Evolutionary conservation across 768 basidiomycete genomes (phyloP), one percentile per base, ranked within the genome.

Genomic region (Lactarius evosmus): DNA sequence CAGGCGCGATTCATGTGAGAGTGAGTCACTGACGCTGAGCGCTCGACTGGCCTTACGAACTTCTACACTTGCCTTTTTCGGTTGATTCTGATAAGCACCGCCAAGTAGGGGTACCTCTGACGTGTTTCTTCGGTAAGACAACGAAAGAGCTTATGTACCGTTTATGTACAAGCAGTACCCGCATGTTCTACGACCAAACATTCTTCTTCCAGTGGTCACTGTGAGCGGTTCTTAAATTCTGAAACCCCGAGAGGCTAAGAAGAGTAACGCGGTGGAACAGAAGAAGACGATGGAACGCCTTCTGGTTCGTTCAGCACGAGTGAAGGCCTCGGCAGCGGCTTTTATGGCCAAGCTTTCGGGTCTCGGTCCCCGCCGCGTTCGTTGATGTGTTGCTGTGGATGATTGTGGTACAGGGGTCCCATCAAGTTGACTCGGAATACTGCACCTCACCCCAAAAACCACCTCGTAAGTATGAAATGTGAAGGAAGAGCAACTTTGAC

Each of bases 161-260:
- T 32, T 65, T 65, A 65, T 61, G 64, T 65, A 65, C 59, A 51
- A 55, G 34, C 40, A 8, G 22, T 46, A 27, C 33, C 38, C 14
- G n/a, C 14, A 29, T 29, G 41, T 44, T 44, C 33, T 46, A n/a
- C 25, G 27, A 14, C 40, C 62, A 49, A 41, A n/a, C 33, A 40
- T 40, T 40, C 17, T 40, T 40, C 11, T 14, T 40, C 38, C 3
- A 25, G 36, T 32, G 16, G 62, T 25, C 33, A 44, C 11, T 22
- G 19, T 41, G 36, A 51, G 33, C 22, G 56, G 57, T 59, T 59
- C 41, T 54, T 50, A 22, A 59, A 59, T 49, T 49, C 63, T 64
- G 63, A 64, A 64, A 64, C 57, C 52, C 52, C 63, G 63, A 63
- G 63, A 41, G 27, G 14, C 16, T 44, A 8, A 33, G 55, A 41